Conservation (phyloP, 2,329 filamentous ascomycete species). For the Beauveria australis region DNA sequence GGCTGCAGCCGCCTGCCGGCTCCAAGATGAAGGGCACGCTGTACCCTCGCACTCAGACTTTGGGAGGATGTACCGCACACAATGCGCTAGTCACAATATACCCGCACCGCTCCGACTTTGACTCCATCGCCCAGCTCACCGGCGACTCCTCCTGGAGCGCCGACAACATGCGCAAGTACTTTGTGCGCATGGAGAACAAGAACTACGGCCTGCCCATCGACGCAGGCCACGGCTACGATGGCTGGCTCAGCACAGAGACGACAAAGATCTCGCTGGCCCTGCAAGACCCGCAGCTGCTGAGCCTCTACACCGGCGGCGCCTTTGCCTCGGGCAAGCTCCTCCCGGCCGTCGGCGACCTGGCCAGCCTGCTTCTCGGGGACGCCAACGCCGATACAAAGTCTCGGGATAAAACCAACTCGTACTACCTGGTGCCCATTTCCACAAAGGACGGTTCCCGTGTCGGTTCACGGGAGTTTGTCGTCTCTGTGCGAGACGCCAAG, state of each 20-base stretch:
- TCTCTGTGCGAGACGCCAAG: slow-evolving; percentile 38
- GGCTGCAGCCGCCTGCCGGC: slow-evolving; percentile 42
- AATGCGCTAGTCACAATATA: slow-evolving; percentile 46
- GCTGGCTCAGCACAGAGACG: slow-evolving; percentile 46
- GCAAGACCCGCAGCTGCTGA: slow-evolving; percentile 44
- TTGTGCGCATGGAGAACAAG: slow-evolving; percentile 44
- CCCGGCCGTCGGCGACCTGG: slow-evolving; percentile 27
- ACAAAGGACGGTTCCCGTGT: slow-evolving; percentile 39
- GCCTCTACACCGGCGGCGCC: slow-evolving; percentile 39
- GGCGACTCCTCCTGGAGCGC: slow-evolving; percentile 48
- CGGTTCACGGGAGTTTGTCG: slow-evolving; percentile 46
- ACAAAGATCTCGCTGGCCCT: slow-evolving; percentile 43
- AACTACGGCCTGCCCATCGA: slow-evolving; percentile 35
- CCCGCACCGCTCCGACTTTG: slow-evolving; percentile 45
- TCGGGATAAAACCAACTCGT: slow-evolving; percentile 36
- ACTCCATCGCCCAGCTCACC: slow-evolving; percentile 43
- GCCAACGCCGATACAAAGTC: slow-evolving; percentile 35
- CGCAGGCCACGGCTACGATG: slow-evolving; percentile 46
- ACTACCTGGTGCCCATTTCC: slow-evolving; percentile 49
- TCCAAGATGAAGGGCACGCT: slow-evolving; percentile 44
- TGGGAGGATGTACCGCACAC: slow-evolving; percentile 51
- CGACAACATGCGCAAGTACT: slow-evolving; percentile 50
- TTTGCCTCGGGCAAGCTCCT: slow-evolving; percentile 32
- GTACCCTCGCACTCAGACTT: slow-evolving; percentile 48
- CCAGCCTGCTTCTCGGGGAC: slow-evolving; percentile 38